Evolutionary conservation across 139 green algal species (phyloP), one percentile per base, ranked within the genome.

Genomic region (Nannochloris sp.): DNA sequence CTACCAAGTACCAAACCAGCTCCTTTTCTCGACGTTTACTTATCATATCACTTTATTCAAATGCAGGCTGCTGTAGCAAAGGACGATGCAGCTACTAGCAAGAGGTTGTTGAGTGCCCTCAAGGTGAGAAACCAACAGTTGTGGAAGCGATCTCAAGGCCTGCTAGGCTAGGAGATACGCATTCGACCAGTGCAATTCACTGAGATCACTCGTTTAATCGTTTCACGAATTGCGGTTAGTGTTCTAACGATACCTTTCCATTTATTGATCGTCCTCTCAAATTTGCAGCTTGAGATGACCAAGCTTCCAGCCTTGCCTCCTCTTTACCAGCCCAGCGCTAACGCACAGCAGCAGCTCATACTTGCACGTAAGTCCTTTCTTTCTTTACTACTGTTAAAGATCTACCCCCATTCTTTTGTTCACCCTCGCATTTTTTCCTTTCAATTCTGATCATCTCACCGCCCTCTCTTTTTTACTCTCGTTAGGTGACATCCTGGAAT

Each of bases 401-500:
- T n/a, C n/a, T n/a, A n/a, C 12, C 10, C 25, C 15, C 45, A 29
- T 30, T 10, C 13, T 30, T 42, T 2, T 33, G 34, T 24, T 29
- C 12, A 6, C 14, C 25, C 6, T 9, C 25, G 10, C 25, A 35
- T 63, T 8, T 30, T 54, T 23, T 25, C 13, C 56, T 72, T 46
- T 4, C 24, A 23, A 8, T 24, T 34, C 19, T 12, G 2, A 27
- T 23, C 9, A 6, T 25, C 10, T 23, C 7, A 32, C 7, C 27
- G 32, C n/a, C 29, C 65, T 38, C 36, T 14, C 14, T 2, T 1
- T 54, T 25, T 6, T 15, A 42, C 7, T 48, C 15, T 10, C n/a
- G 53, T 57, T 83, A 91, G 84, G 89, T 15, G 87, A 96, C 19
- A 80, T 89, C 7, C 69, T 95, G 46, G 93, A 99, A 72, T 68